Evolutionary conservation across 2,329 filamentous ascomycete genomes (phyloP).

Genomic region (Neonectria magnoliae): DNA sequence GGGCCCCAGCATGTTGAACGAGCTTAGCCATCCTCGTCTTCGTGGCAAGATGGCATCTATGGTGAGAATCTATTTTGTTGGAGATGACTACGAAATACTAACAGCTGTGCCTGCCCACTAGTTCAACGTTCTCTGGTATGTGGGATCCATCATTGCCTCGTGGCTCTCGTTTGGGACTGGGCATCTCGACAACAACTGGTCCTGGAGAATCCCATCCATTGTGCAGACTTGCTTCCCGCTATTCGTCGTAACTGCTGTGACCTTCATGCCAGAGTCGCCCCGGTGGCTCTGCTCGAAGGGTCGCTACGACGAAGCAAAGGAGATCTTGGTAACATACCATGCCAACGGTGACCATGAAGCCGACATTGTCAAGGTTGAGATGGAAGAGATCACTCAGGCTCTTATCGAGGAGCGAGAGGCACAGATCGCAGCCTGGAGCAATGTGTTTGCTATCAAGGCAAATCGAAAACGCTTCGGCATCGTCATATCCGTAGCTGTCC

Average conservation of each 20-base stretch:
- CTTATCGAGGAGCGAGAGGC: neutral
- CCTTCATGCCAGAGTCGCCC: conserved; percentile 26
- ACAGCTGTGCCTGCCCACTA: no score
- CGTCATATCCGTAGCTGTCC: neutral
- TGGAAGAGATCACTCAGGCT: conserved; percentile 7
- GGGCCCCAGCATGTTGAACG: conserved; percentile 4
- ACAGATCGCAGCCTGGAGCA: neutral
- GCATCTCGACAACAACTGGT: conserved; percentile 17
- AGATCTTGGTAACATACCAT: conserved; percentile 3
- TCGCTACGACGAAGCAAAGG: neutral
- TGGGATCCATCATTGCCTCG: conserved; percentile 22
- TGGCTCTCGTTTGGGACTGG: conserved; percentile 23
- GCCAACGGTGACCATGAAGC: conserved; percentile 1
- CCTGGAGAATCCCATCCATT: conserved; percentile 25
- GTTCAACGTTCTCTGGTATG: conserved; percentile 11
- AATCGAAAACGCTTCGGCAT: conserved; percentile 13
- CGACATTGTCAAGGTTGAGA: conserved; percentile 1
- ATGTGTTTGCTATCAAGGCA: neutral
- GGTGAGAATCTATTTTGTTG: neutral
- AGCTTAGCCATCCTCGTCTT: neutral
- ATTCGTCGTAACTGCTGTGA: conserved; percentile 11
- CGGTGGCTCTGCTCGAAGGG: conserved; percentile 10
- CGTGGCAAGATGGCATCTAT: neutral
- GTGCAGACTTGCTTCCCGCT: conserved; percentile 13
- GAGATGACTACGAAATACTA: no score